These are phyloP conservation scores for Baorangia bicolor DNA, from an alignment of 768 basidiomycete genomes.

Conservation along the genomic window DNA sequence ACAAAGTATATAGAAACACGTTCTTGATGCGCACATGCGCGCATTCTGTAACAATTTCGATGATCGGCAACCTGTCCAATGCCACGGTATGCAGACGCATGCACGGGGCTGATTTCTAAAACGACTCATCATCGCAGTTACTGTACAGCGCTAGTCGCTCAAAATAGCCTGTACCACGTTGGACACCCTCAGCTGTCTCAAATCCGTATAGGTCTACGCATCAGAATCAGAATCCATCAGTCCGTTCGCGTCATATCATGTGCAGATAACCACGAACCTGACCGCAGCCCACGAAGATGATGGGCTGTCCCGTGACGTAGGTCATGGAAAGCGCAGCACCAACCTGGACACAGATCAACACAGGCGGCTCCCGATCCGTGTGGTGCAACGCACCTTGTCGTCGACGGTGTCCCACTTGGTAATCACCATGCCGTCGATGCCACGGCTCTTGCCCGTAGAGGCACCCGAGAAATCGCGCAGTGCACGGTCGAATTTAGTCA, in stretches of 20 bases:
- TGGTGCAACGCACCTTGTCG: slow-evolving; percentile 67
- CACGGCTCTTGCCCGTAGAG: slow-evolving; percentile 67
- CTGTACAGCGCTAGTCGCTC: slow-evolving; percentile 49
- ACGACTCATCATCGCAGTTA: not conserved
- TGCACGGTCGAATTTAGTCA: slow-evolving; percentile 94
- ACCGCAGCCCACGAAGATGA: slow-evolving; percentile 97
- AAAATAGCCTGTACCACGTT: slow-evolving; percentile 95
- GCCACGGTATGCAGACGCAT: too few species aligned
- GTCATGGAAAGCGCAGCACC: slow-evolving; percentile 99
- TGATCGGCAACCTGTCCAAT: too few species aligned
- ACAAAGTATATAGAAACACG: too few species aligned
- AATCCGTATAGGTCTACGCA: slow-evolving; percentile 88
- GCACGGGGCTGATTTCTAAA: not conserved
- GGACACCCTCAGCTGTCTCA: slow-evolving; percentile 83
- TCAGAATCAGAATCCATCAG: slow-evolving; percentile 10
- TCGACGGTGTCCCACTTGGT: slow-evolving; percentile 99
- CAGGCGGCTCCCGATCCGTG: not conserved
- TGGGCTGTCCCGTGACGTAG: slow-evolving; percentile 97
- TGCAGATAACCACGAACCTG: slow-evolving; percentile 57
- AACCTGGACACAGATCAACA: slow-evolving; percentile 52
- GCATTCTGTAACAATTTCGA: too few species aligned
- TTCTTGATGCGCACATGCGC: too few species aligned
- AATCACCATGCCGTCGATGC: slow-evolving; percentile 97
- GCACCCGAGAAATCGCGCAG: slow-evolving; percentile 88
- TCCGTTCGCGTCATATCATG: not conserved